phyloP scores from a whole-genome alignment of 352 stramenopile species.

The Peronospora belbahrii region DNA sequence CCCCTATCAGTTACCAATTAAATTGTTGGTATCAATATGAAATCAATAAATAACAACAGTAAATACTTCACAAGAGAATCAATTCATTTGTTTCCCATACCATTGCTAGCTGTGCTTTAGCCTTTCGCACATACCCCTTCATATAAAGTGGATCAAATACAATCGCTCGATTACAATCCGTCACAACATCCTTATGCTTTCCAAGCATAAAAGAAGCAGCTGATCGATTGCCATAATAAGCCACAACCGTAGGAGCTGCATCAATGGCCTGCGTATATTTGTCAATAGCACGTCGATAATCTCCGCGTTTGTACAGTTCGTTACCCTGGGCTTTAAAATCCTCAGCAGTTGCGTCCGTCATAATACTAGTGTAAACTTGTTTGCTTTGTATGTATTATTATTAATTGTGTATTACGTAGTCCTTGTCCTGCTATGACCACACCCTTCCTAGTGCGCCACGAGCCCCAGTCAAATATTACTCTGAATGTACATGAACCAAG shows the following conservation, averaged over 20 bases:
- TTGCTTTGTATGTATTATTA: not conserved
- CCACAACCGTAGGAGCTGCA: conserved; percentile 68
- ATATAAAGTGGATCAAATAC: conserved; percentile 86
- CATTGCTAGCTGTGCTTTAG: conserved; percentile 76
- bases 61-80: not conserved
- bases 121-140: conserved; percentile 89
- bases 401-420: not conserved
- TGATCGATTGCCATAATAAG: conserved; percentile 88
- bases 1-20: conserved; percentile 28
- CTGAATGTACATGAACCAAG: conserved; percentile 8
- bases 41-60: too few relatives aligned
- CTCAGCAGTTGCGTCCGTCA: conserved; percentile 56
- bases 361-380: too few relatives aligned
- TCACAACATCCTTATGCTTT: conserved; percentile 85
- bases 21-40: not conserved
- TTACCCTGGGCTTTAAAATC: conserved; percentile 86
- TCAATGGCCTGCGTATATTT: conserved; percentile 90
- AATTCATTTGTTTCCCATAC: conserved; percentile 32
- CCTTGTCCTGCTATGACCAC: conserved; percentile 1
- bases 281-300: conserved; percentile 86
- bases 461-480: conserved; percentile 23
- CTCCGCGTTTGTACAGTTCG: conserved; percentile 87
- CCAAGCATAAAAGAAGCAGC: conserved; percentile 87
- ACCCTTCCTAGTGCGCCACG: conserved; percentile 2
- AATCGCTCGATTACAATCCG: conserved; percentile 86